Conservation (phyloP, 176 grass and related monocot genomes). For the Tillandsia leiboldiana region DNA sequence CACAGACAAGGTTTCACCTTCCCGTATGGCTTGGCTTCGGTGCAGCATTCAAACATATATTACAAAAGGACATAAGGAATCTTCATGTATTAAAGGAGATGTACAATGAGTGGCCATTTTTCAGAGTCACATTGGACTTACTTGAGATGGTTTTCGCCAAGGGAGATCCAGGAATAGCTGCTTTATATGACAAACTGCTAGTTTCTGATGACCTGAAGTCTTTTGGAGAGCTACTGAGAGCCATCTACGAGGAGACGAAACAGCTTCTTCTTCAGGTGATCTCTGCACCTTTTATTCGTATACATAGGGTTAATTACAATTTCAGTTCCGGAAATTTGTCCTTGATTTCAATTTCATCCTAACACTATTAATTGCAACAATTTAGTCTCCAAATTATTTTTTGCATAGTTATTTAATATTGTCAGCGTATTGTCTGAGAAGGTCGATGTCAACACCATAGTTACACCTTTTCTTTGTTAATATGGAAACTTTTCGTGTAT, state of each 20-base stretch:
- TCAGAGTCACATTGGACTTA: conserved; percentile 96
- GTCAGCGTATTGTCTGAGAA: too few species aligned
- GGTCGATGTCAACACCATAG: too few species aligned
- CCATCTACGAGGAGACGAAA: conserved; percentile 89
- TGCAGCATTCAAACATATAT: conserved; percentile 59
- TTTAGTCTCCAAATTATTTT: background rate
- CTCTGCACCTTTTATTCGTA: conserved; percentile 10
- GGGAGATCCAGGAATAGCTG: conserved; percentile 89
- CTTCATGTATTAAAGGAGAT: conserved; percentile 74
- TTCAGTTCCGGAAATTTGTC: background rate
- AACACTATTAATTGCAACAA: too few species aligned
- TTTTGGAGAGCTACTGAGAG: conserved; percentile 69
- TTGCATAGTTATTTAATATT: background rate
- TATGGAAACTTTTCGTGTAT: too few species aligned
- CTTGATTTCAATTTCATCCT: too few species aligned
- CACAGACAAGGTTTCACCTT: conserved; percentile 95
- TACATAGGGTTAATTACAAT: background rate
- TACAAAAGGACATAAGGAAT: conserved; percentile 73
- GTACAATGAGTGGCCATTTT: conserved; percentile 99
- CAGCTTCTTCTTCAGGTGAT: conserved; percentile 83
- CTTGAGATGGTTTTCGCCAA: conserved; percentile 99
- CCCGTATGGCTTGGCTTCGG: conserved; percentile 98
- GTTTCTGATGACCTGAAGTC: conserved; percentile 60
- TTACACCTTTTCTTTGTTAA: too few species aligned
- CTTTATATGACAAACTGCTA: conserved; percentile 86